Evolutionary conservation across 2,329 filamentous ascomycete species (phyloP).

Genomic region (Ascosphaera apis): DNA sequence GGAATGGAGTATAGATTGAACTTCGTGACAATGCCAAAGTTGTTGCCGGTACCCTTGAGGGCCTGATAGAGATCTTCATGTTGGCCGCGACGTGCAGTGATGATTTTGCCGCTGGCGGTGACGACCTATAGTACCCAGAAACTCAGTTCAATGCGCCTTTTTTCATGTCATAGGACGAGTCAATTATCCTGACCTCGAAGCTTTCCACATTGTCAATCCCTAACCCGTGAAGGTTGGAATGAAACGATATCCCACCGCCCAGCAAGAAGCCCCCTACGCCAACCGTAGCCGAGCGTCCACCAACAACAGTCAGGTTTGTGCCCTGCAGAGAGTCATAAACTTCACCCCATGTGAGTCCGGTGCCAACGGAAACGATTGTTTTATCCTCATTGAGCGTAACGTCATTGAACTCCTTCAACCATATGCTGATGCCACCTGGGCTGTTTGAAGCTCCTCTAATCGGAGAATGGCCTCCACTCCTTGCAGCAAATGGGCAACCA

Average conservation of each 20-base stretch:
- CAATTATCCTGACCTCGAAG: constrained; percentile 9
- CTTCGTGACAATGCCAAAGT: constrained; percentile 14
- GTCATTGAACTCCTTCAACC: constrained; percentile 7
- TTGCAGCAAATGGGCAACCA: constrained; percentile 27
- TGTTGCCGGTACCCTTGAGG: constrained; percentile 14
- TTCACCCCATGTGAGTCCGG: constrained; percentile 13
- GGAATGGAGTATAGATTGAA: constrained; percentile 6
- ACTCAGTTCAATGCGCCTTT: no score
- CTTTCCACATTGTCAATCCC: constrained; percentile 13
- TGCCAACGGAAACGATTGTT: constrained; percentile 10
- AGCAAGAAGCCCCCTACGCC: constrained; percentile 16
- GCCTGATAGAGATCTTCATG: constrained; percentile 16
- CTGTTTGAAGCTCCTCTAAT: not conserved
- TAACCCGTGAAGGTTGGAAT: constrained; percentile 13
- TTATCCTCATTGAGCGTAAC: constrained; percentile 10
- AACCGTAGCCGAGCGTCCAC: constrained; percentile 14
- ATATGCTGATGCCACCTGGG: not conserved
- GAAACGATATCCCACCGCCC: constrained; percentile 15
- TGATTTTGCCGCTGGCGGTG: constrained; percentile 11
- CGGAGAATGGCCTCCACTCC: constrained; percentile 32
- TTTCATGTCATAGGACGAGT: no score
- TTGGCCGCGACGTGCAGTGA: constrained; percentile 8
- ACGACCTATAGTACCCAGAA: constrained; percentile 5
- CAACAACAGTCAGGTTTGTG: constrained; percentile 11
- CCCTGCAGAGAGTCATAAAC: constrained; percentile 13